These are phyloP conservation scores for Fagopyrum homotropicum DNA, from an alignment of 148 eudicot genomes.

Conservation along the genomic window DNA sequence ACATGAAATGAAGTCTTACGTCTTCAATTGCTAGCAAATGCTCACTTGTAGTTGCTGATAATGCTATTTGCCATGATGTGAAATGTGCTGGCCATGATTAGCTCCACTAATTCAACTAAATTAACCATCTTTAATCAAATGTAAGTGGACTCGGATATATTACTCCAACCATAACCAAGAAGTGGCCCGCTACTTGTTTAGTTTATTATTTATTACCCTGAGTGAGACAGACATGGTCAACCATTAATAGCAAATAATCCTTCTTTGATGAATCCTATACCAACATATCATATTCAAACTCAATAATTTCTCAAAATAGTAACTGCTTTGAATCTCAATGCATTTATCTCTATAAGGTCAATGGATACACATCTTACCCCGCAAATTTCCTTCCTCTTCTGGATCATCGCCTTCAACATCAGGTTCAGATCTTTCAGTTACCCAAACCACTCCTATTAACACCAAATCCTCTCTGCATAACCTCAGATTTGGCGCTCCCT, in stretches of 20 bases:
- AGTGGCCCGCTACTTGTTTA: no score
- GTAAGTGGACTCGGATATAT: no score
- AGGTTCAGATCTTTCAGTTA: background rate
- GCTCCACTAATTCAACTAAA: background rate
- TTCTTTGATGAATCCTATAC: background rate
- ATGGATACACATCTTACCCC: no score
- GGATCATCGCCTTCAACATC: background rate
- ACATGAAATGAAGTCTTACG: background rate
- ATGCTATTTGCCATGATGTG: background rate
- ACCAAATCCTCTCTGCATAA: background rate
- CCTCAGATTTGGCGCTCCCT: background rate
- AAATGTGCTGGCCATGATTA: slow-evolving; percentile 2
- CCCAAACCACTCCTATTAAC: background rate
- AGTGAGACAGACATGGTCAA: no score
- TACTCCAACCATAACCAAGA: no score
- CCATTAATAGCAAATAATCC: background rate
- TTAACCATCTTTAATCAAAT: no score
- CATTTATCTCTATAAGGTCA: background rate
- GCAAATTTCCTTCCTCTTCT: background rate
- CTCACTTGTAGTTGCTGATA: background rate
- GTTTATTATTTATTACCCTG: no score
- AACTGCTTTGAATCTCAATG: background rate
- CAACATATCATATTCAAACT: no score
- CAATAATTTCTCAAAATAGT: background rate
- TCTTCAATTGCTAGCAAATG: background rate